Conservation (phyloP, 2,329 filamentous ascomycete genomes). For the Hirsutella thompsonii region DNA sequence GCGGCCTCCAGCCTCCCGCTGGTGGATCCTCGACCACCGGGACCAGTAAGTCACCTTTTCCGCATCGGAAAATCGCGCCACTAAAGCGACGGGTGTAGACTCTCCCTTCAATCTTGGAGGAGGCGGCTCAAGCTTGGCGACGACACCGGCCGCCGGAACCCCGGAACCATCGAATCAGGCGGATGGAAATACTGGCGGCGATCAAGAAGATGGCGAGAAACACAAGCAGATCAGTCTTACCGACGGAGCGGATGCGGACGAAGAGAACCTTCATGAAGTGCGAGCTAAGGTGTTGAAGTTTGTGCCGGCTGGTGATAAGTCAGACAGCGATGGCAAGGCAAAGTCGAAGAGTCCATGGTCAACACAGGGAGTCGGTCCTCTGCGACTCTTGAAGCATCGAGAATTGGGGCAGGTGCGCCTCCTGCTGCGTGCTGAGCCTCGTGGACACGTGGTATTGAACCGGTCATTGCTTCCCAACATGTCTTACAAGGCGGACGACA, state of each 20-base stretch:
- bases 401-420: constrained; percentile 53
- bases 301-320: constrained; percentile 31
- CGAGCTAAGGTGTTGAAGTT: constrained; percentile 58
- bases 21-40: constrained; percentile 30
- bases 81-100: constrained; percentile 36
- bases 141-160: constrained; percentile 44
- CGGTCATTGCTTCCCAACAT: constrained; percentile 47
- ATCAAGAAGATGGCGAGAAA: constrained; percentile 43
- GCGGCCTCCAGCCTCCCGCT: constrained; percentile 26
- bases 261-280: constrained; percentile 56
- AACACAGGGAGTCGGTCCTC: constrained; percentile 55
- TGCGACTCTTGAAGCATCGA: constrained; percentile 64
- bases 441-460: constrained; percentile 64
- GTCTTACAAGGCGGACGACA: constrained; percentile 47
- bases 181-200: constrained; percentile 25
- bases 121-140: constrained; percentile 47
- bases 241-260: constrained; percentile 56
- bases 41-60: constrained; percentile 32
- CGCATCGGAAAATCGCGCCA: constrained; percentile 27
- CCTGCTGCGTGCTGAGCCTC: constrained; percentile 61
- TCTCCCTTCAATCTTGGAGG: constrained; percentile 43
- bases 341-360: constrained; percentile 50
- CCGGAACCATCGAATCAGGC: constrained; percentile 39
- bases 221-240: constrained; percentile 61
- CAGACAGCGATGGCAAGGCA: constrained; percentile 26